A percentile compares a stretch with the other conserved stretches of the same genome.
Evolutionary conservation across 768 basidiomycete species (phyloP).

Genomic region (Gyrodon lividus): DNA sequence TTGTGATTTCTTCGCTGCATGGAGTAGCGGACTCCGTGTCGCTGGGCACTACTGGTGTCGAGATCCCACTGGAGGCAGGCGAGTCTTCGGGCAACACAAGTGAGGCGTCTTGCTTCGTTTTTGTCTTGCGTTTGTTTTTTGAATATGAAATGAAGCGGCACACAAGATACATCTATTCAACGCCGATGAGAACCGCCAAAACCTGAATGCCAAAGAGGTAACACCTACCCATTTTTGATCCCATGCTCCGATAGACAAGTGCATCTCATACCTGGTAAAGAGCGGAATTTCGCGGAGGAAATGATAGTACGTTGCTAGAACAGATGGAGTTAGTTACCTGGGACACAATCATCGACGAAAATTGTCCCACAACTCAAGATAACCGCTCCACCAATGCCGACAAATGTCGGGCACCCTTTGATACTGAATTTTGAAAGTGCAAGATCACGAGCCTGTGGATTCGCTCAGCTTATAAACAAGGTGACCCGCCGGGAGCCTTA

Average conservation of each 20-base stretch:
- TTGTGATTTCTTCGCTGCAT: neutral
- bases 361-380: neutral
- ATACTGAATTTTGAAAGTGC: conserved; percentile 10
- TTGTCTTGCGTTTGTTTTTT: neutral
- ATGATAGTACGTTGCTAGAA: conserved; percentile 12
- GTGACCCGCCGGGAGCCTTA: neutral
- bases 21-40: neutral
- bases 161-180: conserved; percentile 14
- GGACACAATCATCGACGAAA: neutral
- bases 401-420: conserved; percentile 12
- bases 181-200: neutral
- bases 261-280: conserved; percentile 14
- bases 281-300: conserved; percentile 19
- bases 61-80: neutral
- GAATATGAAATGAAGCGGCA: conserved; percentile 12
- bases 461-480: neutral
- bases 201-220: neutral
- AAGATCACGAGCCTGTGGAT: conserved; percentile 12
- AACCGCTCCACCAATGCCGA: conserved; percentile 10
- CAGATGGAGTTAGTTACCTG: neutral
- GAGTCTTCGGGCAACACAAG: neutral
- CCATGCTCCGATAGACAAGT: conserved; percentile 15
- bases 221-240: conserved; percentile 18
- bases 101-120: neutral
- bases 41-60: neutral